Base-by-base conservation (phyloP, 2,329 filamentous ascomycete genomes). In the Colletotrichum spinosum region DNA sequence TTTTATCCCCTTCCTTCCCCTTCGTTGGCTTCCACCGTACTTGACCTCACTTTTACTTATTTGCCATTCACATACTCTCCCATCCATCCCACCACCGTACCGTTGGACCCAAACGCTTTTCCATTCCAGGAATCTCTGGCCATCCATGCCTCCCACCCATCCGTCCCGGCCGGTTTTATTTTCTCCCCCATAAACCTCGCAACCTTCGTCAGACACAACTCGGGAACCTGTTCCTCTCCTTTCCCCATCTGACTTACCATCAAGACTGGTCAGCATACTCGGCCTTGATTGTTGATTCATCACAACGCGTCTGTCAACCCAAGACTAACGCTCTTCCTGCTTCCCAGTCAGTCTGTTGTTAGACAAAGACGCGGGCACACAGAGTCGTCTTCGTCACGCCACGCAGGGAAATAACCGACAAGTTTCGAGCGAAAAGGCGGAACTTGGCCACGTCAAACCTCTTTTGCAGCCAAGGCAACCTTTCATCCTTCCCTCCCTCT, bases 381-480 rank as follows among this genome's bases (percentile, higher is more conserved):
- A 57, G 58, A 35, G 63, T 44, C 46, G 42, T 55, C 52, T 56
- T 55, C 62, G 52, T 66, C 48, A 63, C 63, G 63, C 63, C 58
- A 66, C 63, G 52, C 42, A 49, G 53, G 63, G 63, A 63, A 59
- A 66, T 63, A 63, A 66, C 63, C 63, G 63, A 66, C 58, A 33
- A 62, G 58, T 66, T 66, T 53, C 48, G 58, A 66, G 58, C 63
- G 48, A 63, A 66, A 62, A 62, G 62, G 63, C 63, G 63, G 63
- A 66, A 66, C 63, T 66, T 42, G 63, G 63, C 62, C 62, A 56
- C 58, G 42, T 35, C 53, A 35, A 66, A 66, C 42, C 53, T 63
- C 58, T 63, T 62, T 66, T 50, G 48, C 63, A 63, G 58, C 63
- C 63, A 66, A 66, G 53, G 63, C 58, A 66, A 63, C 63, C 48